Percentiles rank a stretch among this genome's conserved stretches.
Evolutionary conservation across 2,329 filamentous ascomycete genomes (phyloP).

Genomic region (Epichloe uncinata): DNA sequence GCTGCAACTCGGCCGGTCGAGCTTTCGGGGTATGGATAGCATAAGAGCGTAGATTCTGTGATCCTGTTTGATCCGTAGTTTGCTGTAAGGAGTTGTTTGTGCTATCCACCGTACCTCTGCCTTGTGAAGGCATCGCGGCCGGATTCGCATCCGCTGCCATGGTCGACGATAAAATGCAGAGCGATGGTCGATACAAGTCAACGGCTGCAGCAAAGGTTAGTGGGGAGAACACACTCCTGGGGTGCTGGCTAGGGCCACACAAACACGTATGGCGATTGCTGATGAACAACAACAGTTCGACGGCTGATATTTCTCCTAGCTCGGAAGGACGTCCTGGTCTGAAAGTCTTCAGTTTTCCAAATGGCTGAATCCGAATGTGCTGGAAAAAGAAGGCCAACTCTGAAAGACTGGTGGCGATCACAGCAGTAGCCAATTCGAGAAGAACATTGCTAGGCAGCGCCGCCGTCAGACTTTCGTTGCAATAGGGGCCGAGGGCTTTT

Average conservation of each 20-base stretch:
- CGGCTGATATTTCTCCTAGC: no score
- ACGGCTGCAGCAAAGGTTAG: neutral
- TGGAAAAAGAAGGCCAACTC: no score
- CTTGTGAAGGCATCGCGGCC: constrained; percentile 13
- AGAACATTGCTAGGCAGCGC: no score
- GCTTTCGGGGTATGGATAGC: constrained; percentile 14
- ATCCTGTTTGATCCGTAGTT: constrained; percentile 3
- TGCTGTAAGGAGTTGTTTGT: constrained; percentile 12
- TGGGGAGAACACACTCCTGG: neutral
- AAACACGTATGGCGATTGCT: neutral
- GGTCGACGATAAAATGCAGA: neutral
- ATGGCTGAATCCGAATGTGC: no score
- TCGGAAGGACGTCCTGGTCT: no score
- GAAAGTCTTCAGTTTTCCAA: neutral
- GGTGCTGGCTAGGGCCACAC: neutral
- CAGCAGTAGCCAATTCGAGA: no score
- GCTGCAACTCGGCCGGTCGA: constrained; percentile 12
- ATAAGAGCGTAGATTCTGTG: constrained; percentile 4
- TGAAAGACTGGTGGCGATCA: no score
- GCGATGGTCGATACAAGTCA: neutral
- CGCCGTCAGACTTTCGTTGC: no score
- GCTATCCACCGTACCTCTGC: constrained; percentile 8
- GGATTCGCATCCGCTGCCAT: constrained; percentile 9
- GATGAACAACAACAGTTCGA: neutral
- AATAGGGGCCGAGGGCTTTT: no score